Evolutionary conservation across 305 asterid genomes (phyloP).

Genomic region (Plantago lanceolata): DNA sequence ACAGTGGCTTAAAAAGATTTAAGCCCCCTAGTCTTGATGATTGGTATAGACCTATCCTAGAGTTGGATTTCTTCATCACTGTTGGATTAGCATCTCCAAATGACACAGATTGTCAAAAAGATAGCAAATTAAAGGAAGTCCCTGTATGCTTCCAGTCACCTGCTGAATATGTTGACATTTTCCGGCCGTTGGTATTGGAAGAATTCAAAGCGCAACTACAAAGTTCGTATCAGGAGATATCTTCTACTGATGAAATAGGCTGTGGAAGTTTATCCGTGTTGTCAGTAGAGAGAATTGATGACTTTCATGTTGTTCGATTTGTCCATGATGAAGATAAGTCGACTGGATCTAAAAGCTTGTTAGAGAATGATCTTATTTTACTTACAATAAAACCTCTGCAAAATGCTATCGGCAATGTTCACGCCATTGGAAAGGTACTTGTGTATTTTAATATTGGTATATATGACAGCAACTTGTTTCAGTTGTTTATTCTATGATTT

Average conservation of each 20-base stretch:
- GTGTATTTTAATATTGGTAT: conserved; percentile 22
- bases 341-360: conserved; percentile 52
- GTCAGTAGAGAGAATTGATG: conserved; percentile 89
- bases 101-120: conserved; percentile 39
- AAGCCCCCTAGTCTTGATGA: conserved; percentile 85
- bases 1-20: conserved; percentile 63
- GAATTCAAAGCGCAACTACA: conserved; percentile 93
- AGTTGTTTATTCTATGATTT: conserved; percentile 23
- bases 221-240: conserved; percentile 79
- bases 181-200: conserved; percentile 83
- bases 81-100: conserved; percentile 67
- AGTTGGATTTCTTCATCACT: conserved; percentile 67
- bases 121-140: conserved; percentile 68
- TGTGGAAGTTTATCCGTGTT: conserved; percentile 77
- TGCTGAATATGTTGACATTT: conserved; percentile 77
- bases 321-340: conserved; percentile 63
- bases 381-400: conserved; percentile 71
- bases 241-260: conserved; percentile 60
- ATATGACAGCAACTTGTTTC: conserved; percentile 16
- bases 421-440: conserved; percentile 83
- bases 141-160: conserved; percentile 83
- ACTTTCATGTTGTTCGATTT: conserved; percentile 87
- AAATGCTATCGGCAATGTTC: conserved; percentile 55
- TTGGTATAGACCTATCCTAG: conserved; percentile 80
- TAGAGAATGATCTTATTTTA: conserved; percentile 81